These are phyloP conservation scores for Globisporangium nagaii DNA, from an alignment of 352 stramenopile genomes.

Conservation along the genomic window DNA sequence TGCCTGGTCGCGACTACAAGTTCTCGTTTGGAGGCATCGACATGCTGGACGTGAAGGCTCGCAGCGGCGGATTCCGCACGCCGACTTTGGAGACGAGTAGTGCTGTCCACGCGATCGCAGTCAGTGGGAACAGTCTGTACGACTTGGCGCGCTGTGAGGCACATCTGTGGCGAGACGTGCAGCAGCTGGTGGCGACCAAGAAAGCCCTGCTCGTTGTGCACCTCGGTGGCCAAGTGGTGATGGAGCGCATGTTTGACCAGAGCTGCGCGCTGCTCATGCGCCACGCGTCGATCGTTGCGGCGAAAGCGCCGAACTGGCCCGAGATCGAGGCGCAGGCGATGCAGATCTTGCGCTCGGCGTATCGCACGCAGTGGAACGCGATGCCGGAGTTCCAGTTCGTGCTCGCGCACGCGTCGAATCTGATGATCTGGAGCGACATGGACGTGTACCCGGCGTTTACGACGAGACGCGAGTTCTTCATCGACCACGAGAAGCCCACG, in stretches of 20 bases:
- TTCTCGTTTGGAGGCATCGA: constrained; percentile 56
- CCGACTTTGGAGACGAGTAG: constrained; percentile 27
- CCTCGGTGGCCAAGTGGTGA: constrained; percentile 61
- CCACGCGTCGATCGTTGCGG: constrained; percentile 23
- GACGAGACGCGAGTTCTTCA: constrained; percentile 38
- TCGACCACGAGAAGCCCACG: constrained; percentile 58
- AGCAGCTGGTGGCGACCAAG: constrained; percentile 23
- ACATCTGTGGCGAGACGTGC: constrained; percentile 45
- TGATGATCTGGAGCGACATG: constrained; percentile 79
- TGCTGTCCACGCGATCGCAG: constrained; percentile 22
- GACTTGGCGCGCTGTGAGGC: constrained; percentile 35
- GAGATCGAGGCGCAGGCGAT: constrained; percentile 40
- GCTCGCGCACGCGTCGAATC: constrained; percentile 59
- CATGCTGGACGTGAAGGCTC: constrained; percentile 24
- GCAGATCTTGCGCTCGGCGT: constrained; percentile 54
- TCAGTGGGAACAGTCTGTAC: constrained; percentile 49
- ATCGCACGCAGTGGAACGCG: constrained; percentile 67
- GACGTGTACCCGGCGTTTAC: constrained; percentile 72
- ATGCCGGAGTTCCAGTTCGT: constrained; percentile 35
- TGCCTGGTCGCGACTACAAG: constrained; percentile 47
- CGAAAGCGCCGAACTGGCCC: constrained; percentile 23
- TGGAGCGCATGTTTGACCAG: constrained; percentile 69
- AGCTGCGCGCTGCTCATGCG: constrained; percentile 52
- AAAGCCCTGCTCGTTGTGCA: constrained; percentile 46
- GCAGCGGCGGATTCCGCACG: constrained; percentile 41